Percentiles rank a stretch among this genome's conserved stretches.
Evolutionary conservation across 495 filamentous ascomycete species (phyloP).

Genomic region (Talaromyces liani): DNA sequence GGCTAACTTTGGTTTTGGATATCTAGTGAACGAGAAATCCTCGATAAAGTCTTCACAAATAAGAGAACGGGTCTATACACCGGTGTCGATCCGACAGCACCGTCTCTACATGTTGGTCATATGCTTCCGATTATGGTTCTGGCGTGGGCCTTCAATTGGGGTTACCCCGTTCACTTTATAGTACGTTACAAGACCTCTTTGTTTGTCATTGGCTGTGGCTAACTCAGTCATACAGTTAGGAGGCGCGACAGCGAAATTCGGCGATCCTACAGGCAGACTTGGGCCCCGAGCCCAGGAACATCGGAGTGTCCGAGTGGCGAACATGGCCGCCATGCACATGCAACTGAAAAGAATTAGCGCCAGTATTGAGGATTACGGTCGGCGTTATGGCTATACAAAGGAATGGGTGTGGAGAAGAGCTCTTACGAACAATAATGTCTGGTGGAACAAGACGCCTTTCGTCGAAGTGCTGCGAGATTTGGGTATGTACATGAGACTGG

Average conservation of each 20-base stretch:
- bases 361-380: constrained; percentile 57
- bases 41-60: constrained; percentile 61
- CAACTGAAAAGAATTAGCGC: constrained; percentile 74
- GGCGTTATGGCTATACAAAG: constrained; percentile 51
- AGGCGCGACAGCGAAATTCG: constrained; percentile 76
- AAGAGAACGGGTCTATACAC: constrained; percentile 75
- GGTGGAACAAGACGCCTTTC: constrained; percentile 64
- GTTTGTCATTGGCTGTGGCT: constrained; percentile 10
- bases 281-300: constrained; percentile 55
- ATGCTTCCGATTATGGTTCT: constrained; percentile 89
- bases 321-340: constrained; percentile 67
- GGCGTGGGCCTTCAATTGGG: constrained; percentile 87
- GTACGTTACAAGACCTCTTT: constrained; percentile 25
- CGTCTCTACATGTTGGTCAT: constrained; percentile 87
- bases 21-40: constrained; percentile 49
- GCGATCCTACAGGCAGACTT: constrained; percentile 77
- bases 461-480: constrained; percentile 65
- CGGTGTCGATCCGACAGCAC: constrained; percentile 87
- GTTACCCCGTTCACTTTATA: constrained; percentile 64
- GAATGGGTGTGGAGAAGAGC: constrained; percentile 56
- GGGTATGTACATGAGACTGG: constrained; percentile 64
- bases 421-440: constrained; percentile 69
- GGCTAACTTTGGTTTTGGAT: constrained; percentile 10
- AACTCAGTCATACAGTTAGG: constrained; percentile 49
- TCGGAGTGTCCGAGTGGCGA: constrained; percentile 50